Evolutionary conservation across 192 early-diverging fungal species (phyloP), one percentile per base, ranked within the genome.

Genomic region (Rhizophagus clarus): DNA sequence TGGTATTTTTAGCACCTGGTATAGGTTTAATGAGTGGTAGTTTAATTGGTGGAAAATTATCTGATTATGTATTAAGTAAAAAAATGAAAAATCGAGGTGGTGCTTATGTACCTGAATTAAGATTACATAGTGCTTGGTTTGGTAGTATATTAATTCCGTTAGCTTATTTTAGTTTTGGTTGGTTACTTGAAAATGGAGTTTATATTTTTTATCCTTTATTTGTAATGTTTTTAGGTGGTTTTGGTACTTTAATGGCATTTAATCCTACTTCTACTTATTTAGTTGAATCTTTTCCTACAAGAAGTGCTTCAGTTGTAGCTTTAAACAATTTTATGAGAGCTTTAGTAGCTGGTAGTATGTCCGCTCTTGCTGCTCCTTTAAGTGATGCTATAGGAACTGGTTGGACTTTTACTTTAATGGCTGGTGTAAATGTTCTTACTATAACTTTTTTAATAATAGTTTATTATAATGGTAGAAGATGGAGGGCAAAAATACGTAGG

Each of bases 1-100:
- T 72, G 7, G 70, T 72, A 20, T 47, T 87, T 79, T 80, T 88
- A 56, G 76, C 83, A 7, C 73, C 77, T 11, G 89, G 86, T 4
- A 17, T 82, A 6, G 89, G 87, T 7, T 82, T 81, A 1, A 72
- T 84, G 10, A 15, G 82, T 17, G 87, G 89, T 15, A 84, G 85
- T 4, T 62, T 87, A 28, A 29, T 84, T 7, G 81, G 73, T 28
- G 88, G 88, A 7, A 75, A 77, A 26, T 85, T 81, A 42, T 82
- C 84, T 12, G 84, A 85, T 34, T 82, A 81, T 60, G 80, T 85
- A 40, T 79, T 85, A 60, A 47, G n/a, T 12, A 47, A 45, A 72
- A 34, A 5, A 15, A 72, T 45, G 12, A 31, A 42, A 47, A 42
- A 72, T 20, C 76, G 76, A 24, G 80, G 81, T 7, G 74, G 49